Base-by-base conservation (phyloP, 805 yeast genomes). In the Metschnikowia matae region DNA sequence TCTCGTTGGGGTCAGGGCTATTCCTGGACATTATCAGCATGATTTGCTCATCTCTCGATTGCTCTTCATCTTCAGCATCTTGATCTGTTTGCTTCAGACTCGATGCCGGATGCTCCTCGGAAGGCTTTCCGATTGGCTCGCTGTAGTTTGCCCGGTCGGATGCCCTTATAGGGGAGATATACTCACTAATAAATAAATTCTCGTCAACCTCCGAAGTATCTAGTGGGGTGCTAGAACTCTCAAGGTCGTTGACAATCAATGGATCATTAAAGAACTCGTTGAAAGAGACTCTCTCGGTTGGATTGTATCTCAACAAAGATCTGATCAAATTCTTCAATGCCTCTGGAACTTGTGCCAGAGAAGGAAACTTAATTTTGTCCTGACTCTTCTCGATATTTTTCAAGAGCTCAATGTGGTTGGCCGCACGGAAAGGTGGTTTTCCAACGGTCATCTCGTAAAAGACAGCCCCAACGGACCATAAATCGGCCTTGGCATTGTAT, bases 401-500 rank as follows among this genome's bases (percentile, higher is more conserved):
- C 62, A 88, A 78, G 49, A 94, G 77, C 64, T 92, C 97, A 54
- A 94, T 83, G 65, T 92, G 98, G 64, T 94, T 94, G 3, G 87
- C 82, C 3, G 99, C 98, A 56, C 87, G 83, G 66, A 91, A 94
- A 0, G 99, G 99, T 1, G 99, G 97, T 66, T 81, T 86, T n/a
- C 98, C 98, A 31, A 88, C 90, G 11, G 88, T 80, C 97, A 94
- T 91, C 68, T 94, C 99, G 68, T 85, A 94, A 11, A 91, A 71
- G 1, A 94, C 98, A 0, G 98, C 95, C 3, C 99, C 99, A 4
- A 92, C 96, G 6, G 97, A 90, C 99, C 99, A 94, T 55, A 94
- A 70, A 65, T 94, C 99, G 0, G 97, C 98, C 65, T 90, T 91
- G 4, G 98, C 99, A 59, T 91, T 90, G 70, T 94, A 94, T 68